Conservation (phyloP, 768 basidiomycete genomes). For the Coprinopsis cinerea region DNA sequence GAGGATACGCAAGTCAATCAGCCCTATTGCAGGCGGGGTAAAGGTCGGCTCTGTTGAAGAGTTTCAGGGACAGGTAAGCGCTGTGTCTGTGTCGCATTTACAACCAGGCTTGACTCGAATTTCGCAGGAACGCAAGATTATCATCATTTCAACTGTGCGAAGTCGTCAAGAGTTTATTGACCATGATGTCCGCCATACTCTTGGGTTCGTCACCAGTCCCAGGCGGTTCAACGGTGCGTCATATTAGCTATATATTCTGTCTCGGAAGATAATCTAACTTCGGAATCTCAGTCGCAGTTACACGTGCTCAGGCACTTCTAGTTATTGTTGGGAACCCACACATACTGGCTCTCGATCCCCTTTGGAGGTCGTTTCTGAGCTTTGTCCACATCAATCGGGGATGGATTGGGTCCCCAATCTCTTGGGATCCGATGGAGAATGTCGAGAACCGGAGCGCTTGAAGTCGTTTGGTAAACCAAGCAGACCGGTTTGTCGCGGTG, state of each 20-base stretch:
- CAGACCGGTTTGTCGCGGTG: too few relatives aligned
- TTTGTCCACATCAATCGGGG: constrained; percentile 47
- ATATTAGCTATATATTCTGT: neutral
- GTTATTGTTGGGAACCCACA: constrained; percentile 55
- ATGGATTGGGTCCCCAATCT: constrained; percentile 45
- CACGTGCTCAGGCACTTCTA: constrained; percentile 54
- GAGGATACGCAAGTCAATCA: constrained; percentile 38
- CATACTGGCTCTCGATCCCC: constrained; percentile 54
- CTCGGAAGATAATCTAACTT: neutral
- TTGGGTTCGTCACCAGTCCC: constrained; percentile 56
- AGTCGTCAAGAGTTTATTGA: constrained; percentile 49
- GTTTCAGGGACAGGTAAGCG: constrained; percentile 55
- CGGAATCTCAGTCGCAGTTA: constrained; percentile 44
- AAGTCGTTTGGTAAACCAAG: too few relatives aligned
- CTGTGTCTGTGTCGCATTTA: constrained; percentile 16
- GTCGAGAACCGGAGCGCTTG: too few relatives aligned
- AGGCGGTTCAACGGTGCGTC: constrained; percentile 48
- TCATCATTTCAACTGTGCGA: constrained; percentile 55
- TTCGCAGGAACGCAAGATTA: constrained; percentile 45
- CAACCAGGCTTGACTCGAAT: constrained; percentile 10
- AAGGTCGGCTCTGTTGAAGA: constrained; percentile 66
- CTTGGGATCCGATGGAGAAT: constrained; percentile 53
- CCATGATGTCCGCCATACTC: constrained; percentile 48
- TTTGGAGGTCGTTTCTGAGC: constrained; percentile 58
- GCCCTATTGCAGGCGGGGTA: constrained; percentile 30